Conservation (phyloP, 2,329 filamentous ascomycete genomes). For the Huntiella omanensis region DNA sequence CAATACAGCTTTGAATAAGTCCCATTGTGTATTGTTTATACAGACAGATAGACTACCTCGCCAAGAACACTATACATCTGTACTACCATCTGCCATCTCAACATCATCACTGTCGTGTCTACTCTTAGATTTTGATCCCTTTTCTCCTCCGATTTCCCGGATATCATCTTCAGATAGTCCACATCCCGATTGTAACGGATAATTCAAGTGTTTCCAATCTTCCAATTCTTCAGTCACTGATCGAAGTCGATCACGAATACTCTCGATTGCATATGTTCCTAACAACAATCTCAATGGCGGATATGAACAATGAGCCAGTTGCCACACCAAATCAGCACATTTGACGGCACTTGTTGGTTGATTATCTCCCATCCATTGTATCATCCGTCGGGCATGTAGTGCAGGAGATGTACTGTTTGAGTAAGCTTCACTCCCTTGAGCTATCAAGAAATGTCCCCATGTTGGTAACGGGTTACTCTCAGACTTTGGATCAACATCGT, state of each 20-base stretch:
- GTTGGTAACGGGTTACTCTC: conserved; percentile 43
- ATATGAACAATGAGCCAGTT: conserved; percentile 85
- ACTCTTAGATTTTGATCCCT: background rate
- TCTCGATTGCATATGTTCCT: conserved; percentile 89
- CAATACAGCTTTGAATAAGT: too few species aligned
- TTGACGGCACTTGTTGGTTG: conserved; percentile 88
- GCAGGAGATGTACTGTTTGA: conserved; percentile 60
- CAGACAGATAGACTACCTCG: too few species aligned
- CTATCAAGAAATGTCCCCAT: conserved; percentile 86
- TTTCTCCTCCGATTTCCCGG: conserved; percentile 4
- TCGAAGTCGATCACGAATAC: conserved; percentile 72
- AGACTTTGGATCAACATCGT: conserved; percentile 44
- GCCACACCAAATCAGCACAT: conserved; percentile 84
- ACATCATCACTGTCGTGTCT: conserved; percentile 1
- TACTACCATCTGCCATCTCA: conserved; percentile 8
- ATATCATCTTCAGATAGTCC: conserved; percentile 10
- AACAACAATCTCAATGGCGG: conserved; percentile 73
- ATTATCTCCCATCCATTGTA: conserved; percentile 84
- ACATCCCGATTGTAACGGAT: conserved; percentile 10
- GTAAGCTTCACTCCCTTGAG: conserved; percentile 68
- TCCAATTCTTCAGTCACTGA: conserved; percentile 90
- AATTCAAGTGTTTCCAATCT: conserved; percentile 79
- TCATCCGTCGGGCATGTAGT: conserved; percentile 72
- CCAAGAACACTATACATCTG: background rate
- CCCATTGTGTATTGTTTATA: too few species aligned